phyloP scores from a whole-genome alignment of 495 filamentous ascomycete species.

The Aspergillus carlsbadensis region DNA sequence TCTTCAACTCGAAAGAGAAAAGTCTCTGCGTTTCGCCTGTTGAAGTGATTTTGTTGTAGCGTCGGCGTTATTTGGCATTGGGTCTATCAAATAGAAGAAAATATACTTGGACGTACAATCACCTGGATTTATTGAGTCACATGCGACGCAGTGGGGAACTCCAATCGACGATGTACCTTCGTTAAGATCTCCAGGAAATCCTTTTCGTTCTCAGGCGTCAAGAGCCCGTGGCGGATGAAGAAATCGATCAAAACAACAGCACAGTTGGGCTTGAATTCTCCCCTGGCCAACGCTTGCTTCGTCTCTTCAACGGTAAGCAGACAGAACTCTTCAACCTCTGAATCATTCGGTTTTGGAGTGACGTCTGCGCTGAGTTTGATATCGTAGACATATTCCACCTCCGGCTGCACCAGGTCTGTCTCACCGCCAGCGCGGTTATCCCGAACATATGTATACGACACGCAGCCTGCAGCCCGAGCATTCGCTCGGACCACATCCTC shows the following conservation, averaged over 20 bases:
- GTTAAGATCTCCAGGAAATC: constrained; percentile 75
- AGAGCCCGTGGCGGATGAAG: constrained; percentile 80
- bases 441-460: constrained; percentile 85
- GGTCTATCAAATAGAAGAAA: constrained; percentile 29
- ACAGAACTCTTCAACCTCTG: constrained; percentile 85
- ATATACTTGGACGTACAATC: constrained; percentile 9
- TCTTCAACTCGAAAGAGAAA: constrained; percentile 10
- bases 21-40: constrained; percentile 13
- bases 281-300: constrained; percentile 62
- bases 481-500: constrained; percentile 62
- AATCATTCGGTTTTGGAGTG: constrained; percentile 71
- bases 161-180: constrained; percentile 74
- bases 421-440: constrained; percentile 80
- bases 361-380: constrained; percentile 70
- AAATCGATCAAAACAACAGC: constrained; percentile 82
- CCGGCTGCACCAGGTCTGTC: constrained; percentile 82
- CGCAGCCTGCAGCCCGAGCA: constrained; percentile 60
- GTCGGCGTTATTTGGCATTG: constrained; percentile 30
- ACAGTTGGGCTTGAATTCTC: constrained; percentile 94
- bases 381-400: constrained; percentile 91
- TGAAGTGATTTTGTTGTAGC: constrained; percentile 25
- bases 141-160: constrained; percentile 67
- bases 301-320: constrained; percentile 74
- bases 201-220: constrained; percentile 79
- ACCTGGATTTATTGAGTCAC: constrained; percentile 9